Base-by-base conservation (phyloP, 202 grass and related monocot genomes). In the Bolboschoenoplectus hybrid region DNA sequence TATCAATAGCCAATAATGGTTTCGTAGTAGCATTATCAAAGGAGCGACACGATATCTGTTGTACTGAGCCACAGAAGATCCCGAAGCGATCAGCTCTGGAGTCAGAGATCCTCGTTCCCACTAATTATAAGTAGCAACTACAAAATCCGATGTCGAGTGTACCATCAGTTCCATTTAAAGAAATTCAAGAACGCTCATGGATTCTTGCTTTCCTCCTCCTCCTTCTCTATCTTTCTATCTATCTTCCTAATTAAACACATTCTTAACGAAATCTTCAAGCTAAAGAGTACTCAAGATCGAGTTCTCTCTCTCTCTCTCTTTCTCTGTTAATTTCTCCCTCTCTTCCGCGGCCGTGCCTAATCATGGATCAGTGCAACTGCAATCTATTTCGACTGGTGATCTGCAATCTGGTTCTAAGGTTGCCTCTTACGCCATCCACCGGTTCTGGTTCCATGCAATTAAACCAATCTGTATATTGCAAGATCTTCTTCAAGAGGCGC, bases 401-500 rank as follows among this genome's bases (percentile, higher is more conserved):
- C 75, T 4, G 7, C 75, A 41, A 79, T 52, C 6, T 79, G 36
- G 16, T 58, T 58, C 12, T 79, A 39, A 79, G 75, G 52, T 41
- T 79, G 75, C 71, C 71, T 35, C 71, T 75, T 20, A 19, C 3
- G 10, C 20, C 3, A 52, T 45, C 10, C 19, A 52, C 45, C 4
- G 20, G 20, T 11, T 51, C 71, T 14, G 8, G 43, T 5, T 11
- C 71, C 46, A 20, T 75, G 45, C 71, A 75, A 35, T 75, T 19
- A 6, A 3, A 79, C 11, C 75, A 6, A 79, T 56, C 52, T 14
- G 55, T 58, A 17, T 40, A 11, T 60, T 79, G 75, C 52, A 79
- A 79, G 36, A 79, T 58, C 52, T 35, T 79, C 75, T 79, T 79
- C 75, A 79, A 79, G 51, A 79, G 16, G 7, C 51, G 3, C 52